These are phyloP conservation scores for Coffea canephora DNA, from an alignment of 257 asterid species.

Conservation along the genomic window DNA sequence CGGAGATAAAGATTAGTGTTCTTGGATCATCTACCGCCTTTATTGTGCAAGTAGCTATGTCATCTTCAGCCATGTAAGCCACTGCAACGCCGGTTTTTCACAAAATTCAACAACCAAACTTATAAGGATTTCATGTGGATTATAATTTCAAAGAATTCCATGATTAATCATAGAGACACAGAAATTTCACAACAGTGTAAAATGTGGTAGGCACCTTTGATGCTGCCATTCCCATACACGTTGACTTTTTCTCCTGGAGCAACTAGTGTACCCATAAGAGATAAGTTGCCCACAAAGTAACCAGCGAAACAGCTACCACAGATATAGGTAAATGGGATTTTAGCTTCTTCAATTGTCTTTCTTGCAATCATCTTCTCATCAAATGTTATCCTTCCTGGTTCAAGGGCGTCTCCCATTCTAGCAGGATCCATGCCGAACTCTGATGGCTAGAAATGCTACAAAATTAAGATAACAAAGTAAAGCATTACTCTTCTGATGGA, in stretches of 20 bases:
- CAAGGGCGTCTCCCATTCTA: conserved; percentile 62
- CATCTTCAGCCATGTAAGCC: conserved; percentile 64
- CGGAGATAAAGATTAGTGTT: conserved; percentile 65
- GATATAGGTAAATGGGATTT: conserved; percentile 70
- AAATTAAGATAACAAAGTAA: neutral
- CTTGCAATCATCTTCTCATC: conserved; percentile 80
- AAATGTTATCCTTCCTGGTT: conserved; percentile 79
- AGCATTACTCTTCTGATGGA: neutral
- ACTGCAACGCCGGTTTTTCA: conserved; percentile 22
- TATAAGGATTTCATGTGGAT: neutral
- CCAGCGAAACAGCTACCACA: conserved; percentile 80
- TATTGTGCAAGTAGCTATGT: conserved; percentile 59
- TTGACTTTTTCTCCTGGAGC: conserved; percentile 56
- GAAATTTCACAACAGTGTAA: neutral
- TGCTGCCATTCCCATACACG: conserved; percentile 63
- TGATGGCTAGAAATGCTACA: conserved; percentile 83
- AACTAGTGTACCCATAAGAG: conserved; percentile 61
- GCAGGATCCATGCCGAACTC: conserved; percentile 82
- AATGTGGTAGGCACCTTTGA: conserved; percentile 40
- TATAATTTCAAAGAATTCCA: neutral
- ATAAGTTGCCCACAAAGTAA: conserved; percentile 66
- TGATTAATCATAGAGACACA: neutral
- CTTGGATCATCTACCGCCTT: conserved; percentile 68
- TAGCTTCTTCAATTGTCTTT: conserved; percentile 65
- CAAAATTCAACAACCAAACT: neutral